Evolutionary conservation across 108 stramenopile genomes (phyloP).

Genomic region (Cyclotella sp.): DNA sequence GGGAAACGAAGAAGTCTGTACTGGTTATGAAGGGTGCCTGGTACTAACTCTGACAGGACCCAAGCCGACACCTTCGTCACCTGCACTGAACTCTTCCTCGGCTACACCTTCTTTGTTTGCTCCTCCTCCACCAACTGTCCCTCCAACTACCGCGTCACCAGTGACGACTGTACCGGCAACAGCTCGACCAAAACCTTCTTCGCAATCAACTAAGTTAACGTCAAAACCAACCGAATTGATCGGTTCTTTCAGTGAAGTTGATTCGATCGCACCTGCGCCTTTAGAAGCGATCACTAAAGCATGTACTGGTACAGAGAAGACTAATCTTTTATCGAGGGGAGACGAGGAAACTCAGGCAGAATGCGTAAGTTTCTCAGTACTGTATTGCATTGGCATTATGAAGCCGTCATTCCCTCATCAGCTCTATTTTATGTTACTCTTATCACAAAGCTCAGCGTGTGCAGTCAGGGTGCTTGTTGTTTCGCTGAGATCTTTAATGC

Average conservation of each 20-base stretch:
- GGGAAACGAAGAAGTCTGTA: not conserved
- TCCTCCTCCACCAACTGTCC: not conserved
- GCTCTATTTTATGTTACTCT: no score
- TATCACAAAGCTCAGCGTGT: no score
- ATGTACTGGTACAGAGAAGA: not conserved
- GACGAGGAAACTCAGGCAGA: not conserved
- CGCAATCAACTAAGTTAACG: not conserved
- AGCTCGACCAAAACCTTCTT: not conserved
- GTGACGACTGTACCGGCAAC: not conserved
- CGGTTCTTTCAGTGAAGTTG: not conserved
- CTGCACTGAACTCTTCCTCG: no score
- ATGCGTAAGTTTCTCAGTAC: not conserved
- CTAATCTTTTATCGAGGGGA: not conserved
- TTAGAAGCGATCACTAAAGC: not conserved
- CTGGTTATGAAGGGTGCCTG: not conserved
- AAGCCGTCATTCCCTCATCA: no score
- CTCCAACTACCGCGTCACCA: not conserved
- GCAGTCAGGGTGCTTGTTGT: no score
- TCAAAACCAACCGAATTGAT: not conserved
- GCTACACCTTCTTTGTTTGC: not conserved
- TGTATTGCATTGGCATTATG: no score
- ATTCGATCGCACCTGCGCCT: not conserved
- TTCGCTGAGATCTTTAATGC: no score
- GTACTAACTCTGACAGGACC: not conserved
- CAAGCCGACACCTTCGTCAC: no score